Evolutionary conservation across 192 early-diverging fungal genomes (phyloP), one percentile per base, ranked within the genome.

Genomic region (Pilobolus umbonatus): DNA sequence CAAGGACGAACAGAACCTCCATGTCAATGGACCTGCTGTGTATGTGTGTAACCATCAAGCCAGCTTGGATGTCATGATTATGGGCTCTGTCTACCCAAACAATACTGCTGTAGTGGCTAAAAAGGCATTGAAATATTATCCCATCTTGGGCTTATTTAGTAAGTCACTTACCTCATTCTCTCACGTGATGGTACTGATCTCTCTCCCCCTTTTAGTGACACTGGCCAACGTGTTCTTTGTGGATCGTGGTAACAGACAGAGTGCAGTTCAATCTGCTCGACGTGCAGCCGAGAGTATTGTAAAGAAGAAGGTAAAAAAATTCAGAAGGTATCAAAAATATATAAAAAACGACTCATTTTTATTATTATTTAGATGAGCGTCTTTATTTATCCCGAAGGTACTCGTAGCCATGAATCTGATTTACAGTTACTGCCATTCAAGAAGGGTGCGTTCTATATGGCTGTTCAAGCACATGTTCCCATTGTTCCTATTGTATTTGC

Each of bases 391-490:
- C 93, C 93, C 36, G 93, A 95, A 74, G 95, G 93, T 49, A 94
- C 86, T 15, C 87, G 93, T 45, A 86, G 87, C 8, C 84, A 80
- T 52, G 81, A 82, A 36, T 69, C 72, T 26, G 75, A 79, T 22
- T 78, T 84, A 38, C 61, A 87, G 48, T 59, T 98, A 48, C 71
- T 95, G 39, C 90, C 88, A 11, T 95, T 98, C 73, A 98, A 98
- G 73, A 98, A 95, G 77, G 95, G 95, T 11, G 93, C 91, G 11
- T 98, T 98, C 73, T 91, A 95, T 48, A 65, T 95, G 61, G 93
- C 95, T 6, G 86, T 89, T 54, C 90, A 90, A 69, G 83, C 87
- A 1, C 75, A 76, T 17, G 82, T 90, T 2, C 95, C 95, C 14
- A 85, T 98, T 57, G 79, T 95, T 30, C 93, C 93, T n/a, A 76